Conservation (phyloP, 2,329 filamentous ascomycete genomes). For the Zasmidium angulare region DNA sequence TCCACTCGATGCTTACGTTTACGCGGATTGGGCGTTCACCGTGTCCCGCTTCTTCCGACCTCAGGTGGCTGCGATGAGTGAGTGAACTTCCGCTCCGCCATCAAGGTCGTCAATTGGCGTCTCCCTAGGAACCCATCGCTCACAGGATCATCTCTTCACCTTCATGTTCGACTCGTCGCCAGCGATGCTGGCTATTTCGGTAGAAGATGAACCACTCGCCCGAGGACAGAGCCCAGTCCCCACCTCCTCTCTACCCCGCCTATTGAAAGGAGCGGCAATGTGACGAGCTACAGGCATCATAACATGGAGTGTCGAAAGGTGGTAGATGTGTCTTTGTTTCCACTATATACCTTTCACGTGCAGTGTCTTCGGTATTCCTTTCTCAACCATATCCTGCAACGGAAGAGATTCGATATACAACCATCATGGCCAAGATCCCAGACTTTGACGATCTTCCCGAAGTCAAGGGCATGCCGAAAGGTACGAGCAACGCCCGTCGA, state of each 20-base stretch:
- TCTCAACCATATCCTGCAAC: too few relatives aligned
- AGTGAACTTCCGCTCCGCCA: not conserved
- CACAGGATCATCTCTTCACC: not conserved
- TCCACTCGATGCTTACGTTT: too few relatives aligned
- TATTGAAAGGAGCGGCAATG: not conserved
- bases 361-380: too few relatives aligned
- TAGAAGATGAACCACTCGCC: not conserved
- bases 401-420: not conserved
- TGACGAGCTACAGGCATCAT: not conserved
- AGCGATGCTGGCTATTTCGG: not conserved
- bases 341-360: too few relatives aligned
- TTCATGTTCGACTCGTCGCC: not conserved
- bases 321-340: not conserved
- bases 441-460: conserved; percentile 44
- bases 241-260: not conserved
- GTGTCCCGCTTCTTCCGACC: not conserved
- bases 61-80: not conserved
- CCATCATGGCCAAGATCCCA: conserved; percentile 33
- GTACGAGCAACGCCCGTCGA: conserved; percentile 14
- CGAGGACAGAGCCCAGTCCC: not conserved
- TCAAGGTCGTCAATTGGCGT: not conserved
- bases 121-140: not conserved
- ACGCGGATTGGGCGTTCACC: not conserved
- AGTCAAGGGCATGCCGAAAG: conserved; percentile 42
- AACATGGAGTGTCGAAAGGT: not conserved